These are phyloP conservation scores for Eutrema salsugineum DNA, from an alignment of 441 rosid genomes.

Conservation along the genomic window DNA sequence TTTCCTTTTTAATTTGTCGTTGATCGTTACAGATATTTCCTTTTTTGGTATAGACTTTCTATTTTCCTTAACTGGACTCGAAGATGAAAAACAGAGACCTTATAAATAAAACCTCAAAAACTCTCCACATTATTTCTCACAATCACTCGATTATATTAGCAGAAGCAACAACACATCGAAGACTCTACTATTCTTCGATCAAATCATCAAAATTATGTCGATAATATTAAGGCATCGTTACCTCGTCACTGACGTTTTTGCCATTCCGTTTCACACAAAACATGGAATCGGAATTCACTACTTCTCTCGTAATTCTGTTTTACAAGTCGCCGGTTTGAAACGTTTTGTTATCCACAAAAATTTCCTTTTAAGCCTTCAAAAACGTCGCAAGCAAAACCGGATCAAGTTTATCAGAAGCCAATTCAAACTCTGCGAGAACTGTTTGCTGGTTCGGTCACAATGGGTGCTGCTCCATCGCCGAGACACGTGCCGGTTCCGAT, in stretches of 20 bases:
- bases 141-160: not conserved
- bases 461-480: too few relatives aligned
- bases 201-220: not conserved
- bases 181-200: not conserved
- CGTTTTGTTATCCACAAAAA: not conserved
- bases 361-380: not conserved
- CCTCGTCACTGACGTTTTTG: not conserved
- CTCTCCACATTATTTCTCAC: not conserved
- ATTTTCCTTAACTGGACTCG: not conserved
- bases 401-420: not conserved
- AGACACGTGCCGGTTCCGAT: too few relatives aligned
- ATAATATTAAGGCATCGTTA: not conserved
- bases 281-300: not conserved
- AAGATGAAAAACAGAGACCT: not conserved
- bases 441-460: slow-evolving; percentile 15
- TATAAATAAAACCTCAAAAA: not conserved
- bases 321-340: not conserved
- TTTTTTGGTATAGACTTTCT: not conserved
- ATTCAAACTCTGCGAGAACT: not conserved
- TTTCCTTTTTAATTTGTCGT: too few relatives aligned
- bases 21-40: too few relatives aligned
- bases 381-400: not conserved
- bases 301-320: not conserved
- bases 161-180: not conserved
- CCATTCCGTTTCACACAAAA: not conserved